Evolutionary conservation across 768 basidiomycete species (phyloP).

Genomic region (Lyophyllum semitale): DNA sequence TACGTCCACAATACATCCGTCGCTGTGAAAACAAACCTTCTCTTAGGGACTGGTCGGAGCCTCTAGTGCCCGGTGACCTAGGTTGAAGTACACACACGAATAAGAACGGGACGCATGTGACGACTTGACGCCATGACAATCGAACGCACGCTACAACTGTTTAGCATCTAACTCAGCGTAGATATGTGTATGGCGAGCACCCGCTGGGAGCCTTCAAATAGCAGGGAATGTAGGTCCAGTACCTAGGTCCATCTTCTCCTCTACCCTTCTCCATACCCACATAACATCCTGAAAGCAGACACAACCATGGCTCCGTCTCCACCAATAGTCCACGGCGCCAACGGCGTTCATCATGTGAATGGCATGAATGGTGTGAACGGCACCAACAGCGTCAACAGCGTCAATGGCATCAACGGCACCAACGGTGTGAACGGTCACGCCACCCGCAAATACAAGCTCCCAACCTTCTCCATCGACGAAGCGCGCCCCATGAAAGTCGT

Average conservation of each 20-base stretch:
- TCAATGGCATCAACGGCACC: background rate
- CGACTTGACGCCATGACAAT: background rate
- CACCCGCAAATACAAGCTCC: slow-evolving; percentile 26
- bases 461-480: slow-evolving; percentile 53
- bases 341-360: too few species aligned
- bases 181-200: background rate
- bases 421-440: slow-evolving; percentile 2
- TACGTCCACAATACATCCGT: background rate
- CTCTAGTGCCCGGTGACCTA: background rate
- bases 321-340: too few species aligned
- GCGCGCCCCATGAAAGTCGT: slow-evolving; percentile 55
- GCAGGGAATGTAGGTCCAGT: background rate
- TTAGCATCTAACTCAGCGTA: background rate
- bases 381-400: background rate
- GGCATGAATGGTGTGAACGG: slow-evolving; percentile 4
- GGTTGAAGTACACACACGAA: background rate
- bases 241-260: background rate
- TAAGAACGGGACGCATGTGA: background rate
- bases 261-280: background rate
- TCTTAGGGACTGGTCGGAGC: background rate
- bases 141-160: background rate
- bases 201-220: background rate
- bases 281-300: background rate
- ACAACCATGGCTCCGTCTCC: too few species aligned
- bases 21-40: background rate